These are phyloP conservation scores for Solanum hybrid DNA, from an alignment of 305 asterid species.

Conservation along the genomic window DNA sequence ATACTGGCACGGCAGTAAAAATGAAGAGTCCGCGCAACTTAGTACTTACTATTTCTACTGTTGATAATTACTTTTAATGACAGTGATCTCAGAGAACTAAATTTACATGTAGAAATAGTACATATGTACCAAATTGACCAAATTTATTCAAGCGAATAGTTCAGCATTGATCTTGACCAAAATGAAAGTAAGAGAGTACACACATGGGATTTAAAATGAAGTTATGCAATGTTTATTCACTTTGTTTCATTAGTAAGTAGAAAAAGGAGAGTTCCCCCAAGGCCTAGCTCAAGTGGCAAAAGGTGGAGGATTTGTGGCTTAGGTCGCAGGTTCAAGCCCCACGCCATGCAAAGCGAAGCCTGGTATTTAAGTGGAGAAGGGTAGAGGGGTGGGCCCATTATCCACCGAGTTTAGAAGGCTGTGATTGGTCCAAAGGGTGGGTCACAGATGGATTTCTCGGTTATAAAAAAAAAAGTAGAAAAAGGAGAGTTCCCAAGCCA, in stretches of 20 bases:
- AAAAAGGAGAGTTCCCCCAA: background rate
- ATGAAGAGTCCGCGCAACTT: background rate
- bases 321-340: no score
- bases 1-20: background rate
- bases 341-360: no score
- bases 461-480: background rate
- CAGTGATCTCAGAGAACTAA: background rate
- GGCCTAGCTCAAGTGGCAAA: no score
- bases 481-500: background rate
- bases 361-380: no score
- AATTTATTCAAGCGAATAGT: background rate
- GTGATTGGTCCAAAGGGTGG: no score
- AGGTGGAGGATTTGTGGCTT: no score
- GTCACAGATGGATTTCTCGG: no score
- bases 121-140: background rate
- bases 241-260: background rate
- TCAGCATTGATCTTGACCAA: background rate
- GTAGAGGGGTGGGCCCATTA: no score
- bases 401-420: no score
- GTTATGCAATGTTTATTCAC: background rate
- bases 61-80: background rate
- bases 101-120: background rate
- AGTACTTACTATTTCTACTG: background rate
- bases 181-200: background rate
- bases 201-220: background rate